Conservation (phyloP, 306 rosid species). For the Cicer chorassanicum region DNA sequence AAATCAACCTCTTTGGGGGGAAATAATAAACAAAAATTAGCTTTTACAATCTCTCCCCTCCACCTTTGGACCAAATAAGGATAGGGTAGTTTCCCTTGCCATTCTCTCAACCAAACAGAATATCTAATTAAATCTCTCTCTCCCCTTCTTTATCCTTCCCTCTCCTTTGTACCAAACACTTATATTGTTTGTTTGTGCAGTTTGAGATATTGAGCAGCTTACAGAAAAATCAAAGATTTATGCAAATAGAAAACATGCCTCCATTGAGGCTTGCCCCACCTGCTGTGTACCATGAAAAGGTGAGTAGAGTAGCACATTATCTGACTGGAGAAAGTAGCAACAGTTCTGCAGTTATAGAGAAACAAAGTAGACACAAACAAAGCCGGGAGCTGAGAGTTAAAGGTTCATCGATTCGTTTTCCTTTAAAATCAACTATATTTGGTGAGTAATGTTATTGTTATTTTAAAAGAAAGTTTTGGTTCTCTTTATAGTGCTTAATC, state of each 20-base stretch:
- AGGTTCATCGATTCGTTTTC: constrained; percentile 77
- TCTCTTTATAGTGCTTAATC: constrained; percentile 29
- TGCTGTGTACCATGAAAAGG: constrained; percentile 92
- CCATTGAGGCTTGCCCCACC: constrained; percentile 92
- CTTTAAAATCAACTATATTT: constrained; percentile 77
- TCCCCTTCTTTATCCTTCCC: neutral
- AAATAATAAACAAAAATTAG: neutral
- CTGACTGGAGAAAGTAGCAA: constrained; percentile 72
- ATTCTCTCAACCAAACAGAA: neutral
- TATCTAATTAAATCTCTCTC: neutral
- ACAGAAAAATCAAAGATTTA: constrained; percentile 69
- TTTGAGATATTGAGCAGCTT: constrained; percentile 86
- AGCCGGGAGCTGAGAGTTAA: constrained; percentile 73
- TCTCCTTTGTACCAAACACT: neutral
- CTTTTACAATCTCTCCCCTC: neutral
- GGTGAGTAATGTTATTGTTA: constrained; percentile 56
- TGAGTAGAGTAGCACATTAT: constrained; percentile 60
- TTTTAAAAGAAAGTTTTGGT: neutral
- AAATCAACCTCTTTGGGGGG: too few species aligned
- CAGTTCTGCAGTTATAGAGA: constrained; percentile 49
- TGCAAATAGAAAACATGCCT: constrained; percentile 83
- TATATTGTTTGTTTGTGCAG: constrained; percentile 63
- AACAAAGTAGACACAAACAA: constrained; percentile 63
- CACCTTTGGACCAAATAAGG: neutral
- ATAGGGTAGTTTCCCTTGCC: neutral